These are phyloP conservation scores for Laburnicola sp. DNA, from an alignment of 2,329 filamentous ascomycete genomes.

Conservation along the genomic window DNA sequence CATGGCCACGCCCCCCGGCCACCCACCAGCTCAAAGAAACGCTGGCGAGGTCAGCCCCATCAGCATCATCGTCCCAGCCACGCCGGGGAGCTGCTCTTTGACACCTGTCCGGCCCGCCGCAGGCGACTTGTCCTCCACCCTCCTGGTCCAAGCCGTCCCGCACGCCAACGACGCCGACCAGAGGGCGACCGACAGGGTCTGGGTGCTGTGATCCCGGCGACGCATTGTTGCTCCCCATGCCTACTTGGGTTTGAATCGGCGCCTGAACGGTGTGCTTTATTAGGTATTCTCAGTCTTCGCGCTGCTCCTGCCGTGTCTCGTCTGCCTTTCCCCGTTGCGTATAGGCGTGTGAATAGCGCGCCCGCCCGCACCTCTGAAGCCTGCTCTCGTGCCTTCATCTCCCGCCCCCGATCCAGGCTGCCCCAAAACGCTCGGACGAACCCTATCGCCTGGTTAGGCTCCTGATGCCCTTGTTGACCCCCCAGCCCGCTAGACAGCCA, in stretches of 20 bases:
- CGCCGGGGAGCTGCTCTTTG: slow-evolving; percentile 10
- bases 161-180: slow-evolving; percentile 42
- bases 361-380: slow-evolving; percentile 41
- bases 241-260: slow-evolving; percentile 30
- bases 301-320: slow-evolving; percentile 47
- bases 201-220: slow-evolving; percentile 39
- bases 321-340: slow-evolving; percentile 44
- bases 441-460: slow-evolving; percentile 47
- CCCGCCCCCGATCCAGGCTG: slow-evolving; percentile 48
- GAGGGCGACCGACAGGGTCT: slow-evolving; percentile 40
- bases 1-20: slow-evolving; percentile 21
- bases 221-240: slow-evolving; percentile 40
- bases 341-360: slow-evolving; percentile 43
- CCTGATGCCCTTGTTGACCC: slow-evolving; percentile 28
- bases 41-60: slow-evolving; percentile 17
- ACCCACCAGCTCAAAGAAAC: slow-evolving; percentile 9
- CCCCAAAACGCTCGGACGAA: slow-evolving; percentile 46
- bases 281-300: slow-evolving; percentile 43
- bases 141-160: slow-evolving; percentile 47
- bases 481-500: slow-evolving; percentile 48
- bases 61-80: slow-evolving; percentile 6
- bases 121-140: slow-evolving; percentile 42
- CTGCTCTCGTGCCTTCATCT: slow-evolving; percentile 41
- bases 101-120: slow-evolving; percentile 37
- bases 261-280: slow-evolving; percentile 44